phyloP scores from a whole-genome alignment of 1,284 basidiomycete species.

The Irpex sp. region DNA sequence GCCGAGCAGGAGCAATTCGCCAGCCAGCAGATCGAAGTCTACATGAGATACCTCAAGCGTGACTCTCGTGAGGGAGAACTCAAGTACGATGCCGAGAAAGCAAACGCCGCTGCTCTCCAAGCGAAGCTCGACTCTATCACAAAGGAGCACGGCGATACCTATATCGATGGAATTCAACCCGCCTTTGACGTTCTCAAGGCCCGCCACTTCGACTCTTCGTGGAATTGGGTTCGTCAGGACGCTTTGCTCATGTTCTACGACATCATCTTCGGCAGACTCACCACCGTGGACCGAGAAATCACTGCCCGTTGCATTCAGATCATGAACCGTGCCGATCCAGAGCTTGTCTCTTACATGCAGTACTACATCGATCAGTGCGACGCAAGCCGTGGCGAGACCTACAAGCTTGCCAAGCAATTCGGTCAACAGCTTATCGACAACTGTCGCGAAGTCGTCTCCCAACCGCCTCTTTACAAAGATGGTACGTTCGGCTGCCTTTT shows the following conservation, averaged over 20 bases:
- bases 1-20: constrained; percentile 91
- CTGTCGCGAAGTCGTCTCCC: constrained; percentile 80
- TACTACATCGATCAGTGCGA: constrained; percentile 89
- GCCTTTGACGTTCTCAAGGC: constrained; percentile 94
- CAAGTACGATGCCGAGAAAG: constrained; percentile 84
- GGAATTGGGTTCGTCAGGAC: constrained; percentile 99
- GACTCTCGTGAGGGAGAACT: constrained; percentile 92
- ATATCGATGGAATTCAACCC: constrained; percentile 94
- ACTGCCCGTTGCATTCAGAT: constrained; percentile 97
- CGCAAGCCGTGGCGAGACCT: constrained; percentile 84
- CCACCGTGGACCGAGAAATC: constrained; percentile 91
- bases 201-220: constrained; percentile 95
- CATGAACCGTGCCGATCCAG: constrained; percentile 95
- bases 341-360: constrained; percentile 91
- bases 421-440: constrained; percentile 96
- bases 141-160: constrained; percentile 89
- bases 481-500: constrained; percentile 45
- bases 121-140: constrained; percentile 84
- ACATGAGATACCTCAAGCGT: constrained; percentile 93
- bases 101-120: constrained; percentile 71
- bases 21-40: constrained; percentile 90
- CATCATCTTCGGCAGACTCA: constrained; percentile 93
- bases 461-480: constrained; percentile 89
- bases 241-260: constrained; percentile 96
- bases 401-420: constrained; percentile 93